Base-by-base conservation (phyloP, 2,329 filamentous ascomycete species). In the Aspergillus bombycis region DNA sequence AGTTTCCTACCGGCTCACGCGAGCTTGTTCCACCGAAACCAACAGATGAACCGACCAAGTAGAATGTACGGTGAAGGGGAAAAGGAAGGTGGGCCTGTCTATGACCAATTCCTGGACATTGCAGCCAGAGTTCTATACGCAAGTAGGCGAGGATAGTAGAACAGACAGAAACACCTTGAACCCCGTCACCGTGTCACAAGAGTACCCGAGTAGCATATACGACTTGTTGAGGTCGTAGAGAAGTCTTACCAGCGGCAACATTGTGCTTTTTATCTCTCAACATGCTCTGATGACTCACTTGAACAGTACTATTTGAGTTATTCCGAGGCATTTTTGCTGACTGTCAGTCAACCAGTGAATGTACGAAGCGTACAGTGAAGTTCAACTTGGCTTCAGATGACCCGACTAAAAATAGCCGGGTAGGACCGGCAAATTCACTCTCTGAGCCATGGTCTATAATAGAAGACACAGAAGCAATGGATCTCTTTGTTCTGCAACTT, bases 401-500 rank as follows among this genome's bases (percentile, higher is more conserved):
- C 32, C 32, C 32, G 52, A 34, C 34, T 55, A 55, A 55, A 55
- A 55, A 54, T 54, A 54, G 30, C 19, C 52, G 52, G 52, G 9
- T 7, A 36, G 8, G 50, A 21, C n/a, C 48, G 28, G 26, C n/a
- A 34, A 16, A 32, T 52, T 52, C 48, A 52, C 48, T 52, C n/a
- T 52, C 16, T 52, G 48, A 52, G 11, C 19, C 48, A 52, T 34
- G 28, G 28, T 7, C 26, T 23, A 52, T 32, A 19, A 5, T 19
- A n/a, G 8, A 30, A 34, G 28, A 8, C 30, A 21, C 9, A n/a
- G 7, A 34, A 7, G 26, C 4, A 32, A 32, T 32, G 48, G 4
- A 30, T 30, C 16, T 52, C 28, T 34, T 34, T 52, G 28, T 52
- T 52, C 11, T 32, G 11, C 4, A 19, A 12, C 28, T 34, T 4